Base-by-base conservation (phyloP, 2,329 filamentous ascomycete genomes). In the Bimuria novae-zelandiae region DNA sequence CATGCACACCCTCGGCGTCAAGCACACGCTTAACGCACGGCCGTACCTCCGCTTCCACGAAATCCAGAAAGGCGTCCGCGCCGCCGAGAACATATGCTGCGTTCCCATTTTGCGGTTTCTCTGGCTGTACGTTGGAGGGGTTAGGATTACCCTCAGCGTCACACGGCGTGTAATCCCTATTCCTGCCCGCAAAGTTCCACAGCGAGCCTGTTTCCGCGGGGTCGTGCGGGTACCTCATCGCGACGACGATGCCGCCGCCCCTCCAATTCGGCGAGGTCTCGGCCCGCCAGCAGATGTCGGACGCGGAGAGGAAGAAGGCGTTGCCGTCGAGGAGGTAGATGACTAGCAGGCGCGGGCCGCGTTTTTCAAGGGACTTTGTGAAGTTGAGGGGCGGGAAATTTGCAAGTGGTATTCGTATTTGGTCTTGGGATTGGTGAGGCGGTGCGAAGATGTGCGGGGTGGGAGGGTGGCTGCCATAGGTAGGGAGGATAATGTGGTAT, bases 321-420 rank as follows among this genome's bases (percentile, higher is more conserved):
- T 45, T 45, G 3, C 42, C 42, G 35, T 45, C 42, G 16, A 45
- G 42, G 27, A 35, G 21, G 16, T 45, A 45, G 17, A 45, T 23
- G 21, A 45, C 29, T 3, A 29, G 42, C 8, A 45, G n/a, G 17
- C 30, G 16, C 7, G 3, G 21, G 8, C 27, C 16, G 10, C 42
- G 42, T 23, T 30, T 14, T 14, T 32, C 27, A 1, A 45, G n/a
- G 10, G 42, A 45, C 25, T 45, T 45, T 1, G 3, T 5, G 7
- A 45, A 17, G 8, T 33, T 35, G 16, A 45, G 30, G n/a, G 42
- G 3, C 42, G 42, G 5, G 42, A 45, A 11, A 45, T 45, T 21
- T 45, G 42, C 1, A 45, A 8, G 8, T 33, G 27, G 17, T 45
- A 45, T 16, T 25, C 12, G 11, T 33, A 16, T 21, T 33, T 27